phyloP scores from a whole-genome alignment of 2,329 filamentous ascomycete species.

The Helminthosporium solani region DNA sequence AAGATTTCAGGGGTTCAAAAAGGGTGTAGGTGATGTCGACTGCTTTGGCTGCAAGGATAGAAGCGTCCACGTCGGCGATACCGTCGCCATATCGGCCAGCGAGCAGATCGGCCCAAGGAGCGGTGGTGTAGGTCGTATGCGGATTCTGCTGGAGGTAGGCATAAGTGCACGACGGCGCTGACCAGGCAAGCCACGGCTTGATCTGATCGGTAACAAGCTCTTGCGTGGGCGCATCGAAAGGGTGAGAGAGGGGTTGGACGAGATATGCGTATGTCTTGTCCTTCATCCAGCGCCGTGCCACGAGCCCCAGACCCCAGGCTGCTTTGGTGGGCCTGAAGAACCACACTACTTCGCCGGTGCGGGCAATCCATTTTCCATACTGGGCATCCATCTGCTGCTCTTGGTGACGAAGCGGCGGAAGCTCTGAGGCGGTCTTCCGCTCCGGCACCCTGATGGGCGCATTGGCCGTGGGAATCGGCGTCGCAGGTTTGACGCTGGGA shows the following conservation, averaged over 20 bases:
- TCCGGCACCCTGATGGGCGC: constrained; percentile 21
- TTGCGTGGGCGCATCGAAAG: constrained; percentile 40
- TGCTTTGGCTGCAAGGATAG: constrained; percentile 58
- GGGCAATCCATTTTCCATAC: constrained; percentile 52
- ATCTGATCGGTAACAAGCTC: constrained; percentile 48
- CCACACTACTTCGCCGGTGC: constrained; percentile 59
- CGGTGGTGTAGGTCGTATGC: constrained; percentile 48
- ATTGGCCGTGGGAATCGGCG: constrained; percentile 4
- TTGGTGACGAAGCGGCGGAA: constrained; percentile 42
- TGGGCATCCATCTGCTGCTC: constrained; percentile 54
- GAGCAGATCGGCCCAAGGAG: constrained; percentile 53
- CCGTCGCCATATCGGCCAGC: constrained; percentile 49
- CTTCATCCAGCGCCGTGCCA: constrained; percentile 49
- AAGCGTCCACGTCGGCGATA: constrained; percentile 57
- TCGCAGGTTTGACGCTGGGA: constrained; percentile 22
- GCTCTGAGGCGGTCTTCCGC: constrained; percentile 36
- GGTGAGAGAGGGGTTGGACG: constrained; percentile 53
- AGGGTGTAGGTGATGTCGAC: constrained; percentile 58
- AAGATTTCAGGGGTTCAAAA: constrained; percentile 49
- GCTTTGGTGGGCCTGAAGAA: constrained; percentile 49
- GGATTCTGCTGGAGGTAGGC: constrained; percentile 44
- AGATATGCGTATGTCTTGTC: constrained; percentile 42
- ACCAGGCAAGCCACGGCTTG: constrained; percentile 61
- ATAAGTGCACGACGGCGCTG: constrained; percentile 54
- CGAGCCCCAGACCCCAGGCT: constrained; percentile 57